Conservation (phyloP, 2,329 filamentous ascomycete species). For the Colletotrichum brevisporum region DNA sequence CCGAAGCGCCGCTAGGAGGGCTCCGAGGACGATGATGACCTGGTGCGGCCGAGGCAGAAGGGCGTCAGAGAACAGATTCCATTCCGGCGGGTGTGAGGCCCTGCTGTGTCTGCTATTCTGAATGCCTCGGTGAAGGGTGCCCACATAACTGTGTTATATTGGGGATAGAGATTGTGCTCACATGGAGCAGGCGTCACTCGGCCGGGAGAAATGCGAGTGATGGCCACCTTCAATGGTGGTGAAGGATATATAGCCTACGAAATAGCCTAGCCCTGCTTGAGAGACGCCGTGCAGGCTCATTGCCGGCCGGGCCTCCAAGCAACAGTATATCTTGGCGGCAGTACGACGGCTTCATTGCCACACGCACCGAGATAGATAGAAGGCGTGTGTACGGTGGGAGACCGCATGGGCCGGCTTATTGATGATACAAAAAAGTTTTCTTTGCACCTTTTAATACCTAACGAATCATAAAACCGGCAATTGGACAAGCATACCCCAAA, state of each 20-base stretch:
- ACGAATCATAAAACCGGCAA: too few species aligned
- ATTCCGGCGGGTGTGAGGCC: neutral
- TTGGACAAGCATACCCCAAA: too few species aligned
- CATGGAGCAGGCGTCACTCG: neutral
- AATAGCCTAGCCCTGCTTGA: neutral
- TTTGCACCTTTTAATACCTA: neutral
- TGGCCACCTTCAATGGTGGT: neutral
- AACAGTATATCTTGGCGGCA: too few species aligned
- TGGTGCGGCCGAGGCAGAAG: neutral
- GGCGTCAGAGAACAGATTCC: conserved; percentile 5
- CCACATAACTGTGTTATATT: neutral
- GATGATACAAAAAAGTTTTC: conserved; percentile 9
- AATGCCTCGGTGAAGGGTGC: neutral
- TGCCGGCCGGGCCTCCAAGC: neutral
- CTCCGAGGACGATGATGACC: conserved; percentile 11
- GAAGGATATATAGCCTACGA: neutral
- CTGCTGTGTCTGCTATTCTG: too few species aligned
- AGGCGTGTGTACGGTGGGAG: neutral
- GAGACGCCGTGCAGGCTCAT: too few species aligned
- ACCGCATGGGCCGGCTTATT: neutral
- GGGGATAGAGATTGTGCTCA: neutral
- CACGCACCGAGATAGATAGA: neutral
- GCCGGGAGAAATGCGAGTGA: neutral
- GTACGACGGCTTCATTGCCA: too few species aligned
- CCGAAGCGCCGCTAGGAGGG: conserved; percentile 41